A percentile compares a stretch with the other conserved stretches of the same genome.
These are phyloP conservation scores for Rhizophora mangle DNA, from an alignment of 345 rosid species.

Conservation along the genomic window DNA sequence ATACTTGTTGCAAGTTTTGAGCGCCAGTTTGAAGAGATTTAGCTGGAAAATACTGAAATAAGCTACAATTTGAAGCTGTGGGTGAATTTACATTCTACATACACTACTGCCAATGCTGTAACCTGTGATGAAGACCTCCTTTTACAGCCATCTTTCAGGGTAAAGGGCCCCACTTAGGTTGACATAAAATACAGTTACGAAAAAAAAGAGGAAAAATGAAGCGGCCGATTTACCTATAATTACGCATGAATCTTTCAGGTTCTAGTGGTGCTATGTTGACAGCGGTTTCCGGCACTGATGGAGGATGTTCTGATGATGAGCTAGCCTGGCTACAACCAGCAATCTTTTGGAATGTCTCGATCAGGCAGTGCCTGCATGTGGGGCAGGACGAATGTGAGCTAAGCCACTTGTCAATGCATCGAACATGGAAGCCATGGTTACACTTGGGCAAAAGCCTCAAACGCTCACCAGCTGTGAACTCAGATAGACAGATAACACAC, in stretches of 20 bases:
- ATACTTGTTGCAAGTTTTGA: no score
- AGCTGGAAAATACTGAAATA: conserved; percentile 13
- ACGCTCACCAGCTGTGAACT: conserved; percentile 37
- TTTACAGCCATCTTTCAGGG: not conserved
- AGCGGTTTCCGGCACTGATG: conserved; percentile 33
- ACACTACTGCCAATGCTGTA: conserved; percentile 11
- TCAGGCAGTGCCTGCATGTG: conserved; percentile 63
- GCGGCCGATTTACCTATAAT: conserved; percentile 38
- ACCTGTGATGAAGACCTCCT: conserved; percentile 9
- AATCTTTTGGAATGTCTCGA: conserved; percentile 76
- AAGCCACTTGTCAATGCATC: conserved; percentile 68
- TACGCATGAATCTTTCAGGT: conserved; percentile 49
- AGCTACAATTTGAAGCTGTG: conserved; percentile 23
- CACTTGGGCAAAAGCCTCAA: conserved; percentile 55
- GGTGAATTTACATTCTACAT: conserved; percentile 30
- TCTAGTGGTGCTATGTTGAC: conserved; percentile 46
- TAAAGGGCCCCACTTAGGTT: conserved; percentile 17
- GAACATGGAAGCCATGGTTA: conserved; percentile 65
- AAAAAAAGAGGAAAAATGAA: not conserved
- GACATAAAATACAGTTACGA: conserved; percentile 11
- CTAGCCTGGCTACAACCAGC: conserved; percentile 42
- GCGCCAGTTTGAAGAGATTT: no score
- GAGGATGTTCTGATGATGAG: conserved; percentile 38
- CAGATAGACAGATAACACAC: conserved; percentile 56
- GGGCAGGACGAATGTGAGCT: conserved; percentile 64